Conservation (phyloP, 331 rosid genomes). For the Prunus yedoensis region DNA sequence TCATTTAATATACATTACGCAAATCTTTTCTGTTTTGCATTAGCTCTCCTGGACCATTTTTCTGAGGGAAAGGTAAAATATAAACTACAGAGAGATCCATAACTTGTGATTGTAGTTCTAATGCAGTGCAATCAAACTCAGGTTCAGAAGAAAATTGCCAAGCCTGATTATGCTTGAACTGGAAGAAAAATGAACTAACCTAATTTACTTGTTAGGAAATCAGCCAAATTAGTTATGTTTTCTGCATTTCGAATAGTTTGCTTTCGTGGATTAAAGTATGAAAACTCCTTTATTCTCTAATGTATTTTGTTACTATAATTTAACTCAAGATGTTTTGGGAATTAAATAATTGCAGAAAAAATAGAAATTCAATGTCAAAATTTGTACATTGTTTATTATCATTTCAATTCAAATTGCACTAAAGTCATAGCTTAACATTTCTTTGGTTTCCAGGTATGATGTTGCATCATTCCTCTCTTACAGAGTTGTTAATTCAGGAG, state of each 20-base stretch:
- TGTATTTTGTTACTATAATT: background rate
- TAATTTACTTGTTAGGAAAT: background rate
- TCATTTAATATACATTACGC: background rate
- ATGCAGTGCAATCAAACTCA: background rate
- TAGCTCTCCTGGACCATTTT: background rate
- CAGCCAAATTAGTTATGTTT: background rate
- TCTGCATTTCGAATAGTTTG: background rate
- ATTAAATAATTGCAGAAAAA: too few relatives aligned
- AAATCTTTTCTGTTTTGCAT: background rate
- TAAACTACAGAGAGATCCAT: background rate
- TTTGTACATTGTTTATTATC: background rate
- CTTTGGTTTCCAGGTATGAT: constrained; percentile 72
- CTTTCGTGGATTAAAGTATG: background rate
- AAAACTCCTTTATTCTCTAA: background rate
- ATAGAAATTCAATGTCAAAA: background rate
- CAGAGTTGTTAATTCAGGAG: constrained; percentile 60
- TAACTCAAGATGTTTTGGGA: constrained; percentile 7
- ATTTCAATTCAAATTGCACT: constrained; percentile 7
- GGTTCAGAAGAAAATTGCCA: background rate
- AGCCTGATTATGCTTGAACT: background rate
- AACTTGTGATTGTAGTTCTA: background rate
- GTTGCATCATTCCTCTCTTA: constrained; percentile 57
- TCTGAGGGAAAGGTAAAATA: background rate
- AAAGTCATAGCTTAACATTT: constrained; percentile 17
- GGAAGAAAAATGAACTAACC: background rate